A percentile compares a stretch with the other conserved stretches of the same genome.
Evolutionary conservation across 805 yeast species (phyloP).

Genomic region (Blastobotrys parvus): DNA sequence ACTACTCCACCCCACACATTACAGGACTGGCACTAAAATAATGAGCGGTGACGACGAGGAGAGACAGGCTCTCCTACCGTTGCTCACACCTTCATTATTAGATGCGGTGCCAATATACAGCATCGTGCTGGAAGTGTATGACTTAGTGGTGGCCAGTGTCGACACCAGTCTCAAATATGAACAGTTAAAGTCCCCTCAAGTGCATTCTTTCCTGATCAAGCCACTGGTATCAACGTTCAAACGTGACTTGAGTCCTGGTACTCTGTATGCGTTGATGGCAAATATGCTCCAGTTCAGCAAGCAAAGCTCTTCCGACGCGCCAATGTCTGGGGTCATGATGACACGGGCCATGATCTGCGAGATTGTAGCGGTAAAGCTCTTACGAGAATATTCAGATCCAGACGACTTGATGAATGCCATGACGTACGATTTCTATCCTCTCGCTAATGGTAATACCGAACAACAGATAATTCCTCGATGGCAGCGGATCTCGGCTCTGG

Average conservation of each 20-base stretch:
- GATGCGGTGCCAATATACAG: constrained; percentile 30
- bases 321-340: constrained; percentile 26
- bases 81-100: constrained; percentile 19
- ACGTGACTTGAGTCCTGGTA: constrained; percentile 23
- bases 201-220: constrained; percentile 37
- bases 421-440: constrained; percentile 39
- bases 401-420: constrained; percentile 38
- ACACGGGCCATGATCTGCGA: constrained; percentile 48
- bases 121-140: constrained; percentile 32
- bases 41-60: constrained; percentile 10
- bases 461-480: constrained; percentile 23
- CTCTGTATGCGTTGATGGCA: constrained; percentile 34
- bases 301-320: constrained; percentile 27
- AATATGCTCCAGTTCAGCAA: constrained; percentile 31
- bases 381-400: constrained; percentile 36
- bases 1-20: too few relatives aligned
- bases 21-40: too few relatives aligned
- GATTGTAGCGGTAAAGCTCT: constrained; percentile 41
- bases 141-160: constrained; percentile 35
- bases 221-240: constrained; percentile 36
- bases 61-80: constrained; percentile 13
- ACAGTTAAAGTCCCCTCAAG: constrained; percentile 44
- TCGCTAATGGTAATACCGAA: constrained; percentile 30
- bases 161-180: constrained; percentile 41
- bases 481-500: constrained; percentile 40